Evolutionary conservation across 768 basidiomycete species (phyloP).

Genomic region (Russula abietina): DNA sequence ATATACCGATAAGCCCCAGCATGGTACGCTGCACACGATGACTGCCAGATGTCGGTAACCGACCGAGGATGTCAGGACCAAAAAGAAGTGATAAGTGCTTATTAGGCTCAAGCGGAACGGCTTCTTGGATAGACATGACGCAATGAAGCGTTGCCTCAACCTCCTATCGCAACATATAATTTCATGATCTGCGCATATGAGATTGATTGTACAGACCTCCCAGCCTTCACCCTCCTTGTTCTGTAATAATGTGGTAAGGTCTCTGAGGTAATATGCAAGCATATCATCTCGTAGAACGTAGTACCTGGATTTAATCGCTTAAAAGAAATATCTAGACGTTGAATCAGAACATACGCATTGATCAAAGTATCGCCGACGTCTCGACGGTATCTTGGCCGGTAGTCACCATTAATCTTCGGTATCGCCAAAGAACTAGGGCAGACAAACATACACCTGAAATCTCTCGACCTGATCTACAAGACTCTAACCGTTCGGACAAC

Average conservation of each 20-base stretch:
- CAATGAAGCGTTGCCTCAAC: conserved; percentile 85
- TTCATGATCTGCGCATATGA: background rate
- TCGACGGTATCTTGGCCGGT: conserved; percentile 57
- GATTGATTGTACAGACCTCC: conserved; percentile 52
- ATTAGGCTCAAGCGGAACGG: conserved; percentile 56
- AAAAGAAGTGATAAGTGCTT: conserved; percentile 59
- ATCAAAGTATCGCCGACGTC: conserved; percentile 85
- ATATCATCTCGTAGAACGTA: conserved; percentile 84
- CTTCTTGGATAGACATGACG: conserved; percentile 82
- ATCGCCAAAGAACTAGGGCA: background rate
- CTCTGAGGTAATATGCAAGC: conserved; percentile 62
- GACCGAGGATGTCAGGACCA: conserved; percentile 61
- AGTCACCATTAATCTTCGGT: background rate
- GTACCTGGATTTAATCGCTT: conserved; percentile 42
- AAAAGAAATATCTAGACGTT: background rate
- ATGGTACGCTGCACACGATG: conserved; percentile 68
- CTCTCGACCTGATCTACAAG: conserved; percentile 68
- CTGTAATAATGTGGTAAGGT: conserved; percentile 51
- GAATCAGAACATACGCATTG: conserved; percentile 58
- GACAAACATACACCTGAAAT: conserved; percentile 60
- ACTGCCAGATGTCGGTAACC: conserved; percentile 57
- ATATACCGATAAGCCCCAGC: conserved; percentile 64
- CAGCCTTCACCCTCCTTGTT: conserved; percentile 48
- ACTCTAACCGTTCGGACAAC: conserved; percentile 11
- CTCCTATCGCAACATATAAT: conserved; percentile 44